Evolutionary conservation across 2,329 filamentous ascomycete genomes (phyloP), one percentile per base, ranked within the genome.

Genomic region (Sclerotinia borealis): DNA sequence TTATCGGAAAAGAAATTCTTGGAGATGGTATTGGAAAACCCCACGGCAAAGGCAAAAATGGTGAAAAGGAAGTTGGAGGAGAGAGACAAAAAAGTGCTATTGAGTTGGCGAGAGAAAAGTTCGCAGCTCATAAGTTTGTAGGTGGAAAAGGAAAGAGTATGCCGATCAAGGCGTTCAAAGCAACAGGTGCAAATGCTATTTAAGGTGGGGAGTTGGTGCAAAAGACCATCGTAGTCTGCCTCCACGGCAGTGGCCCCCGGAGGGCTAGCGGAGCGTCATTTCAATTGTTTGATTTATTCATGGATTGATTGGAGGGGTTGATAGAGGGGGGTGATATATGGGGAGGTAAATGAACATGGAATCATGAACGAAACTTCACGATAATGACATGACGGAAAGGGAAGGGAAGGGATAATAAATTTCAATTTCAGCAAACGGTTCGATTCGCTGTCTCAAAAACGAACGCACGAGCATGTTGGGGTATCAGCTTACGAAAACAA

Each of bases 71-170:
- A 8, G 64, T 65, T 36, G 64, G 64, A 13, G 54, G 37, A 29
- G 49, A 65, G 13, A 48, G 34, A 43, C 59, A 66, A 45, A 73
- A 73, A 59, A 67, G 68, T 2, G 72, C 69, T 2, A 73, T 73
- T 56, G 68, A 74, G 59, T 64, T 73, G 31, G 72, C 72, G 25
- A 67, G 71, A 29, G 71, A 73, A 59, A 72, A 69, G 49, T 72
- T 71, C 63, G 73, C 71, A 1, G 69, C 65, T n/a, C 63, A 64
- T 7, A 73, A 73, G 61, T n/a, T 59, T 43, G 68, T 34, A 37
- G 64, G 64, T 22, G 59, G 48, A 8, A 61, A 63, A 27, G 39
- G 43, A 48, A 64, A 64, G 37, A 63, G 65, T 34, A 13, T 56
- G 15, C 41, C 50, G 9, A 15, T 13, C 2, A 68, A 66, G 19